These are phyloP conservation scores for Guyanaporus albipodus DNA, from an alignment of 768 basidiomycete species.

Conservation along the genomic window DNA sequence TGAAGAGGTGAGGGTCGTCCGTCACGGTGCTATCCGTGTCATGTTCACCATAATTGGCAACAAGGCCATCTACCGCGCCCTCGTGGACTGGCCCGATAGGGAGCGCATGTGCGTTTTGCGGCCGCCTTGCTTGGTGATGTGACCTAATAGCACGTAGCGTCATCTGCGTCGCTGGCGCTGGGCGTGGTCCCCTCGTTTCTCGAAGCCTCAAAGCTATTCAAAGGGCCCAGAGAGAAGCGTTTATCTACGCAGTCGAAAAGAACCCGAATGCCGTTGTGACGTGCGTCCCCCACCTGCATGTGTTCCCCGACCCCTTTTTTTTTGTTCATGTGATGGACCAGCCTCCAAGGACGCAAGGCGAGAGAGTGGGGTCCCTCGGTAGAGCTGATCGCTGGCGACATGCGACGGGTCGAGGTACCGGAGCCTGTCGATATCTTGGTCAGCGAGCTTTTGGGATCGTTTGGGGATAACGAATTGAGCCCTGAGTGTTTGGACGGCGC, in stretches of 20 bases:
- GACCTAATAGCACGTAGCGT: conserved; percentile 44
- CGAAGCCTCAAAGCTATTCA: conserved; percentile 76
- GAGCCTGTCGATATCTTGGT: conserved; percentile 91
- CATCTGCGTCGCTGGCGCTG: conserved; percentile 92
- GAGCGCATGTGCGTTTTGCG: conserved; percentile 57
- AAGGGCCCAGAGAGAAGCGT: conserved; percentile 56
- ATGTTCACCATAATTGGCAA: conserved; percentile 11
- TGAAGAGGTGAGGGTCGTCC: conserved; percentile 62
- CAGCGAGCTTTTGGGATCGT: conserved; percentile 93
- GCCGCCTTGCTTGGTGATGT: conserved; percentile 11
- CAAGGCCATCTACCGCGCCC: conserved; percentile 76
- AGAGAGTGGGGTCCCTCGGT: conserved; percentile 83
- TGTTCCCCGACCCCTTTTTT: conserved; percentile 5
- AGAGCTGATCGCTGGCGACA: conserved; percentile 87
- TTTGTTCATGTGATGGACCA: conserved; percentile 32
- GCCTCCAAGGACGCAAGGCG: conserved; percentile 78
- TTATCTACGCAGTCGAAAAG: conserved; percentile 90
- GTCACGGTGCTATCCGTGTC: conserved; percentile 8
- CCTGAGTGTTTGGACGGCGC: conserved; percentile 98
- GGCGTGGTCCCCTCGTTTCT: conserved; percentile 88
- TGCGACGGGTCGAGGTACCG: conserved; percentile 80
- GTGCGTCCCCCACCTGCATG: conserved; percentile 47
- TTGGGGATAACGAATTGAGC: conserved; percentile 97
- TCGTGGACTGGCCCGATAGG: conserved; percentile 63
- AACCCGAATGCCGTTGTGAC: conserved; percentile 95